Conservation (phyloP, 78 protist species). For the Cavenderia fasciculata region DNA sequence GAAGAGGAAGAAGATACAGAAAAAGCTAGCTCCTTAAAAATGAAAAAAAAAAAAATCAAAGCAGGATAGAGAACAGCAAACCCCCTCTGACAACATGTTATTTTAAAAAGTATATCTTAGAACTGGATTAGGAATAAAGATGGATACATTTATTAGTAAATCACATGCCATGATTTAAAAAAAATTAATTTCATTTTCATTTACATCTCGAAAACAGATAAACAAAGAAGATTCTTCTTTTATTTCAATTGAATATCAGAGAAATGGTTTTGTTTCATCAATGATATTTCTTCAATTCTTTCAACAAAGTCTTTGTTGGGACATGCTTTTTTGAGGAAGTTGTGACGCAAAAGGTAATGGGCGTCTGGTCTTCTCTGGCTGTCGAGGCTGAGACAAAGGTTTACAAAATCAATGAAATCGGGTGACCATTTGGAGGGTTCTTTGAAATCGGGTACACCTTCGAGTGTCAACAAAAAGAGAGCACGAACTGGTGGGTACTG, state of each 20-base stretch:
- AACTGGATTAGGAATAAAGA: too few relatives aligned
- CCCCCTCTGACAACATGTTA: too few relatives aligned
- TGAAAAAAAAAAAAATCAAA: too few relatives aligned
- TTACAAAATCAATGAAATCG: conserved; percentile 74
- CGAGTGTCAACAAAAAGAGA: conserved; percentile 78
- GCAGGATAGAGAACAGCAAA: too few relatives aligned
- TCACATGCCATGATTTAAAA: too few relatives aligned
- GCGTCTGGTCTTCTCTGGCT: conserved; percentile 75
- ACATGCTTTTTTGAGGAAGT: conserved; percentile 54
- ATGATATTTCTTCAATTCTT: conserved; percentile 33
- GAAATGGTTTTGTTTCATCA: conserved; percentile 31
- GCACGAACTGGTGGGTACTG: conserved; percentile 80
- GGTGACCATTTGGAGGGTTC: conserved; percentile 65
- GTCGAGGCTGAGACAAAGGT: conserved; percentile 55
- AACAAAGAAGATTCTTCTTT: not conserved
- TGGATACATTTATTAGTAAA: too few relatives aligned
- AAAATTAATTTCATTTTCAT: too few relatives aligned
- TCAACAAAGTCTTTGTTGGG: conserved; percentile 40
- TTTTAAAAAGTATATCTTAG: too few relatives aligned
- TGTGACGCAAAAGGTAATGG: conserved; percentile 54
- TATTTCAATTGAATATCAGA: conserved; percentile 44
- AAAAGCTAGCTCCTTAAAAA: too few relatives aligned
- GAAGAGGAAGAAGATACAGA: too few relatives aligned
- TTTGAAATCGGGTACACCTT: conserved; percentile 85
- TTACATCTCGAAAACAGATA: too few relatives aligned